Percentiles rank a stretch among this genome's conserved stretches.
These are phyloP conservation scores for Globisporangium ultimum DNA, from an alignment of 352 stramenopile species.

Conservation along the genomic window DNA sequence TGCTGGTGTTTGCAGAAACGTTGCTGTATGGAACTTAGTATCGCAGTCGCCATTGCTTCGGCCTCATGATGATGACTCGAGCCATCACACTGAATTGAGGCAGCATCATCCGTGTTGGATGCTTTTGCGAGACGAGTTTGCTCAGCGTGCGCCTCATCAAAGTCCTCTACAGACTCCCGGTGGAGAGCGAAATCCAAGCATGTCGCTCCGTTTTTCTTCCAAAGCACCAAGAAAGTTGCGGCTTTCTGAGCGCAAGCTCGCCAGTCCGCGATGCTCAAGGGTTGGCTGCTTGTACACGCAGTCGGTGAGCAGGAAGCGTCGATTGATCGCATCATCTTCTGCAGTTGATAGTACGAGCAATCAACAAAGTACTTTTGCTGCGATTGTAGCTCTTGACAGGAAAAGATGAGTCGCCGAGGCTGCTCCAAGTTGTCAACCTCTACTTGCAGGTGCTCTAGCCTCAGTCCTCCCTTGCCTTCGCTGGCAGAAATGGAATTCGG, in stretches of 20 bases:
- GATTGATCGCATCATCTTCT: constrained; percentile 7
- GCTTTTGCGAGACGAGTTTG: background rate
- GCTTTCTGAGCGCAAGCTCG: constrained; percentile 17
- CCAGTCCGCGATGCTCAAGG: constrained; percentile 24
- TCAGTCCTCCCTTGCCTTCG: constrained; percentile 4
- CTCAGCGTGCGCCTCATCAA: background rate
- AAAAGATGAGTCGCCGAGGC: constrained; percentile 48
- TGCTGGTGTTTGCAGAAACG: constrained; percentile 46
- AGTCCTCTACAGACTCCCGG: background rate
- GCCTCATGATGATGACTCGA: background rate
- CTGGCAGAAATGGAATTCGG: background rate
- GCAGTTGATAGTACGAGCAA: constrained; percentile 35
- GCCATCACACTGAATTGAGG: background rate
- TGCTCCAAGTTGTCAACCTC: constrained; percentile 37
- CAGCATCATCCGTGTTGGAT: background rate
- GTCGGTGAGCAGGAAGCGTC: background rate
- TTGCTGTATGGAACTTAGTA: constrained; percentile 12
- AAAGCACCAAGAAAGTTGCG: constrained; percentile 26
- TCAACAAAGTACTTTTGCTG: constrained; percentile 43
- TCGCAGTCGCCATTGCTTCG: constrained; percentile 4
- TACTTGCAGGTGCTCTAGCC: constrained; percentile 33
- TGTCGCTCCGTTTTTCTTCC: constrained; percentile 27
- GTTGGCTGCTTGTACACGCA: background rate
- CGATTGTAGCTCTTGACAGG: constrained; percentile 43
- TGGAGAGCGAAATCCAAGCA: constrained; percentile 1